phyloP scores from a whole-genome alignment of 1,284 basidiomycete genomes.

The Tylopilus sp. region DNA sequence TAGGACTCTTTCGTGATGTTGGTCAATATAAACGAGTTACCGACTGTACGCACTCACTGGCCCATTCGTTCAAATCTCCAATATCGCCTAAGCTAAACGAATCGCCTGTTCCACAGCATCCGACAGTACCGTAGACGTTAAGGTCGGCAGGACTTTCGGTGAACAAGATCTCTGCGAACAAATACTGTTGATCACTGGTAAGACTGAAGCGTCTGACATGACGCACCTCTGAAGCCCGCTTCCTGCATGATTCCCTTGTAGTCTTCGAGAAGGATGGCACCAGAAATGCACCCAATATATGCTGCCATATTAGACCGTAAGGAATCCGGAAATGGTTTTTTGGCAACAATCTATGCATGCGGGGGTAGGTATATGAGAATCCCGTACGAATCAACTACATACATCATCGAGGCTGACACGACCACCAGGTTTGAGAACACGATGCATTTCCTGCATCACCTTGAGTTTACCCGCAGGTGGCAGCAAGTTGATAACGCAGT shows the following conservation, averaged over 20 bases:
- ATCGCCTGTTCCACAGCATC: slow-evolving; percentile 21
- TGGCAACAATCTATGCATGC: slow-evolving; percentile 54
- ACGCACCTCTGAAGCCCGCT: slow-evolving; percentile 56
- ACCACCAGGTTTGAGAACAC: slow-evolving; percentile 63
- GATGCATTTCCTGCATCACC: slow-evolving; percentile 55
- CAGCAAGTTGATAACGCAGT: slow-evolving; percentile 65
- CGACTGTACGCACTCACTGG: slow-evolving; percentile 42
- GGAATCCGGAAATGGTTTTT: slow-evolving; percentile 50
- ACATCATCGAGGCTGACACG: slow-evolving; percentile 52
- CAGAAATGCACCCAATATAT: slow-evolving; percentile 58
- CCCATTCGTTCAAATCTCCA: slow-evolving; percentile 53
- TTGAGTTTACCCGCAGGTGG: slow-evolving; percentile 51
- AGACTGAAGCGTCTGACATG: background rate
- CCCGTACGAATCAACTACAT: background rate
- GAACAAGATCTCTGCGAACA: slow-evolving; percentile 51
- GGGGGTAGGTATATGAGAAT: background rate
- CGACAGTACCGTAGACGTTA: slow-evolving; percentile 41
- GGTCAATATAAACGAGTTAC: background rate
- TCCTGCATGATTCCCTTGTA: slow-evolving; percentile 49
- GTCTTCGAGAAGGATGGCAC: slow-evolving; percentile 50
- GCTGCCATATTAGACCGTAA: slow-evolving; percentile 52
- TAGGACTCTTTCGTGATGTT: slow-evolving; percentile 47
- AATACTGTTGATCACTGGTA: background rate
- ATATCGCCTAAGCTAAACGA: slow-evolving; percentile 8
- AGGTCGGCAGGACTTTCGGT: slow-evolving; percentile 54